phyloP scores from a whole-genome alignment of 2,329 filamentous ascomycete species.

The Teratosphaeria zuluensis region DNA sequence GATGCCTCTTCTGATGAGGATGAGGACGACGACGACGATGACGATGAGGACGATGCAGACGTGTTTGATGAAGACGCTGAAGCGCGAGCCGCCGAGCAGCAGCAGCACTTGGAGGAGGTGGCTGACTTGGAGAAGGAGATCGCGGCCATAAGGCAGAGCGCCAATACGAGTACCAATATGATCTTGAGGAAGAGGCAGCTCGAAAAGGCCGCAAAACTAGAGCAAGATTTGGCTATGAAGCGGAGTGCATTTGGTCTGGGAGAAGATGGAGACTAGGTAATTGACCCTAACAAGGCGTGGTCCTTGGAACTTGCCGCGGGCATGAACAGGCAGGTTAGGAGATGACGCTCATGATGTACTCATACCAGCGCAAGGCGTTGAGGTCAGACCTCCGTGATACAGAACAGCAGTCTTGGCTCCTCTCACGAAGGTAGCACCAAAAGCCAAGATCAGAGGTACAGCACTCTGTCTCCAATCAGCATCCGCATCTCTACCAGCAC shows the following conservation, averaged over 20 bases:
- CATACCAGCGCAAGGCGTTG: not conserved
- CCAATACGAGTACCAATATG: constrained; percentile 33
- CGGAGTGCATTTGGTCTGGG: constrained; percentile 32
- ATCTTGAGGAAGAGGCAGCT: constrained; percentile 42
- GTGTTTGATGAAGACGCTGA: constrained; percentile 45
- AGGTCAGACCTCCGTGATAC: too few species aligned
- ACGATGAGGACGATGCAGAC: constrained; percentile 32
- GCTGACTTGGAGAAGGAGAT: constrained; percentile 45
- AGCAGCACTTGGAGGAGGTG: constrained; percentile 44
- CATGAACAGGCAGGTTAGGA: too few species aligned
- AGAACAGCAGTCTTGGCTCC: too few species aligned
- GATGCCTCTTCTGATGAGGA: constrained; percentile 12
- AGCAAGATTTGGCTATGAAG: constrained; percentile 47
- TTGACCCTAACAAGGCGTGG: too few species aligned
- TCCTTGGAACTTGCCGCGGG: too few species aligned
- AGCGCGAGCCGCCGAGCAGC: constrained; percentile 37
- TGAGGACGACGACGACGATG: constrained; percentile 31
- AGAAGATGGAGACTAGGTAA: constrained; percentile 14
- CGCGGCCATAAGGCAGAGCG: constrained; percentile 26
- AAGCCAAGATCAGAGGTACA: too few species aligned
- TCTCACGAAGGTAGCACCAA: too few species aligned
- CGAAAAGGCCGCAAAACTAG: constrained; percentile 40
- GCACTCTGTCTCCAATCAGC: too few species aligned
- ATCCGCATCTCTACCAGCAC: too few species aligned
- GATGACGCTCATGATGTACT: not conserved